Percentiles rank a stretch among this genome's conserved stretches.
Evolutionary conservation across 164 flowering plant genomes (phyloP).

Genomic region (Chimonanthus praecox): DNA sequence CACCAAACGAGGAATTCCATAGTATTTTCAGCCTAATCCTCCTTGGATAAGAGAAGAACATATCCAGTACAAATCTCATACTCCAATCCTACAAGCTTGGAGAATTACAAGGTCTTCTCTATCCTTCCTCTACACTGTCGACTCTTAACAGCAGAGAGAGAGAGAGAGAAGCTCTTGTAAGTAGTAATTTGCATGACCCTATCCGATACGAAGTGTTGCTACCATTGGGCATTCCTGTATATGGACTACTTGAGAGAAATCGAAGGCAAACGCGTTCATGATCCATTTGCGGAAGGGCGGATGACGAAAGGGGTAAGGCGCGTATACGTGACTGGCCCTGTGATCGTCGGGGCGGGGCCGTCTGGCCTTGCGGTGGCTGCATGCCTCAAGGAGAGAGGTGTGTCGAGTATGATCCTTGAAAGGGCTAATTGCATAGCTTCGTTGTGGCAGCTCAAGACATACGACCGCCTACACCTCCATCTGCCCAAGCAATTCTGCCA

Average conservation of each 20-base stretch:
- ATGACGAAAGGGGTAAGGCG: conserved; percentile 7
- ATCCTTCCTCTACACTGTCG: too few relatives aligned
- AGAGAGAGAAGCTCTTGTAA: too few relatives aligned
- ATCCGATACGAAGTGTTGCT: too few relatives aligned
- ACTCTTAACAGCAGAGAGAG: too few relatives aligned
- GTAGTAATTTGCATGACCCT: too few relatives aligned
- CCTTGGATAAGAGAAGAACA: conserved; percentile 11
- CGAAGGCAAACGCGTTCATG: conserved; percentile 44
- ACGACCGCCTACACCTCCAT: conserved; percentile 71
- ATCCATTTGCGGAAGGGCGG: conserved; percentile 14
- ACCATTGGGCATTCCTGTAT: conserved; percentile 2
- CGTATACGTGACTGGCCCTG: conserved; percentile 35
- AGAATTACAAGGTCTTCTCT: too few relatives aligned
- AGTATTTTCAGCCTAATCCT: conserved; percentile 1
- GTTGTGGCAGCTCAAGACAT: conserved; percentile 69
- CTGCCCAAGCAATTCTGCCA: conserved; percentile 78
- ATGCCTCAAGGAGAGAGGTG: conserved; percentile 44
- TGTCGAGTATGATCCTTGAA: conserved; percentile 57
- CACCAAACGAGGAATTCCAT: conserved; percentile 17
- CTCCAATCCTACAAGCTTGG: too few relatives aligned
- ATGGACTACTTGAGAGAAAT: conserved; percentile 43
- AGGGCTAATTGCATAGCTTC: conserved; percentile 65
- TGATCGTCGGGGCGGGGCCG: conserved; percentile 83
- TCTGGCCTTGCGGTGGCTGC: conserved; percentile 81
- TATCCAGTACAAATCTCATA: not conserved